Evolutionary conservation across 1,284 basidiomycete species (phyloP), one percentile per base, ranked within the genome.

Genomic region (Amylostereum chailletii): DNA sequence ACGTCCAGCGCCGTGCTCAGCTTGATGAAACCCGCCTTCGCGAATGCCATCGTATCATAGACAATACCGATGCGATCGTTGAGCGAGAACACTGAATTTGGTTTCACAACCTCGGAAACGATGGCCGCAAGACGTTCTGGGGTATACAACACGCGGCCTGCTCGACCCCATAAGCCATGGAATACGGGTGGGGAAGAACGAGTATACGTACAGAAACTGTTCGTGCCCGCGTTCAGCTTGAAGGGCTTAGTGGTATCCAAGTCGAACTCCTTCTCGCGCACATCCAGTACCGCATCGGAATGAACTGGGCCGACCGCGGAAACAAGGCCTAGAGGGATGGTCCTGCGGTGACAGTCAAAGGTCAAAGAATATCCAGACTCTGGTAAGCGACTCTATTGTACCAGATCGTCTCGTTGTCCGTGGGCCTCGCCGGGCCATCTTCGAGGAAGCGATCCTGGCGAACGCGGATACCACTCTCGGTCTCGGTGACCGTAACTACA

Each of bases 391-490:
- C 4, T 43, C 19, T 36, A 11, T 7, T 19, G 5, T 19, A 10
- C 94, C 95, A 98, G 54, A 93, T 74, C 2, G 92, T 96, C 68
- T 92, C 75, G 62, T 98, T 94, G 57, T 98, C 90, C 61, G 91
- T 81, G 1, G 81, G 76, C 53, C 80, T 77, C 9, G 82, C 82
- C 55, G 78, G 79, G 3, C 93, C 94, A 3, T 85, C 90, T 60
- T 90, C 87, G 45, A 98, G 71, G 78, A 97, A 98, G 30, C 95
- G 82, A 66, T 96, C 92, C 69, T 99, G 95, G 39, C 85, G 83
- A 45, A 94, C 73, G 51, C 71, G 71, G 57, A 94, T 83, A 10
- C 83, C 83, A 44, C 78, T 78, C 1, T 72, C 66, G 6, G 71
- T 76, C 67, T 97, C 94, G 0, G 81, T 86, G 42, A 98, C 91